phyloP scores from a whole-genome alignment of 768 basidiomycete species.

The Hydnomerulius pinastri region DNA sequence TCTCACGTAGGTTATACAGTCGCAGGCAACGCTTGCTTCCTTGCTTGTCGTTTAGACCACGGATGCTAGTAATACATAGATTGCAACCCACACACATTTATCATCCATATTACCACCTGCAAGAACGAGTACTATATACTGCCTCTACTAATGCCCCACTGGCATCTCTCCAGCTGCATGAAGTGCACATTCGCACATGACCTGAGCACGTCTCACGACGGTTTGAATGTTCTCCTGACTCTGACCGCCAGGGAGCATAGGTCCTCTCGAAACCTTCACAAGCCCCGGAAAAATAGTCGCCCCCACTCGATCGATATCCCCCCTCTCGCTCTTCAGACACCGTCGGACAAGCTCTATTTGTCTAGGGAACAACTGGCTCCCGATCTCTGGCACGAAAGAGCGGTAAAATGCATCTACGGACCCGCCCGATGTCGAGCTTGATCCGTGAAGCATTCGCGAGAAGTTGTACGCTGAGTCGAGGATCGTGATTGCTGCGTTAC shows the following conservation, averaged over 20 bases:
- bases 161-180: conserved; percentile 6
- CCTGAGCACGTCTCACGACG: conserved; percentile 82
- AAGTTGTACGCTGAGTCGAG: conserved; percentile 77
- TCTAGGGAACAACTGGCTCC: conserved; percentile 67
- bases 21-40: conserved; percentile 83
- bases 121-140: background rate
- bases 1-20: conserved; percentile 64
- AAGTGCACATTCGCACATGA: conserved; percentile 84
- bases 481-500: conserved; percentile 51
- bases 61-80: conserved; percentile 17
- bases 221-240: conserved; percentile 58
- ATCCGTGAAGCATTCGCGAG: conserved; percentile 84
- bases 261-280: conserved; percentile 69
- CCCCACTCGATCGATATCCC: conserved; percentile 75
- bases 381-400: conserved; percentile 83
- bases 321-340: conserved; percentile 73
- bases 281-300: conserved; percentile 87
- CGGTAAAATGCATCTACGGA: conserved; percentile 75
- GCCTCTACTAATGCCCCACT: conserved; percentile 2
- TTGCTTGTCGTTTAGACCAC: conserved; percentile 65
- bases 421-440: conserved; percentile 52
- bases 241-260: conserved; percentile 36
- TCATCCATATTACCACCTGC: conserved; percentile 5
- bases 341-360: conserved; percentile 86
- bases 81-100: conserved; percentile 23